Base-by-base conservation (phyloP, 78 protist genomes). In the Paulinella micropora region DNA sequence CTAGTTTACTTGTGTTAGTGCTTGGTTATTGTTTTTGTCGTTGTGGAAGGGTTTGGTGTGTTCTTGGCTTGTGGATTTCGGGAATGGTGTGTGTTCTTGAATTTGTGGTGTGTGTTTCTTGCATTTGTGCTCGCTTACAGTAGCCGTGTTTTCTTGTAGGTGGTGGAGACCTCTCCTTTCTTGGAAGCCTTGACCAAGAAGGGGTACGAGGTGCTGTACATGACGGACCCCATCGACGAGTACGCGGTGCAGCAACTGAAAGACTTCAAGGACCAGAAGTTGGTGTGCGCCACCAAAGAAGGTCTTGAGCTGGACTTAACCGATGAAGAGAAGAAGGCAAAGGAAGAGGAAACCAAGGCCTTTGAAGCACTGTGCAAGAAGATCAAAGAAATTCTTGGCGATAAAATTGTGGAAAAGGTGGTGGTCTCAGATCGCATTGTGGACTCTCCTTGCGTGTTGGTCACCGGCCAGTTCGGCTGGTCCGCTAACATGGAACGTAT, bases 151-250 rank as follows among this genome's bases (percentile, higher is more conserved):
- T n/a, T n/a, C n/a, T n/a, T n/a, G n/a, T n/a, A n/a, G n/a, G n/a
- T 93, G 9, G 90, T 93, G 34, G 90, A 93, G 91, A 39, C 41
- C 28, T 92, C 96, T 23, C 98, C 98, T 37, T 86, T 95, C 64
- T 87, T 94, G 31, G 98, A 96, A 95, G 64, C 64, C 51, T 94
- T 96, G 82, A 34, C 67, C 83, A 90, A 91, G 91, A 91, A 91
- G 81, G 96, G 86, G 39, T 89, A 77, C 88, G 96, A 94, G 89
- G 96, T 94, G 32, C 95, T 99, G 67, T 97, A 94, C 97, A 90
- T 99, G 97, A 37, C 41, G 37, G 99, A 99, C 92, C 99, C 99
- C 85, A 97, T 99, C 82, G 99, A 99, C 90, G 99, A 99, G 96
- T 97, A 97, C 94, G 92, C 95, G 41, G 97, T 98, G 79, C 98